phyloP scores from a whole-genome alignment of 2,329 filamentous ascomycete genomes.

The Colletotrichum costaricense region DNA sequence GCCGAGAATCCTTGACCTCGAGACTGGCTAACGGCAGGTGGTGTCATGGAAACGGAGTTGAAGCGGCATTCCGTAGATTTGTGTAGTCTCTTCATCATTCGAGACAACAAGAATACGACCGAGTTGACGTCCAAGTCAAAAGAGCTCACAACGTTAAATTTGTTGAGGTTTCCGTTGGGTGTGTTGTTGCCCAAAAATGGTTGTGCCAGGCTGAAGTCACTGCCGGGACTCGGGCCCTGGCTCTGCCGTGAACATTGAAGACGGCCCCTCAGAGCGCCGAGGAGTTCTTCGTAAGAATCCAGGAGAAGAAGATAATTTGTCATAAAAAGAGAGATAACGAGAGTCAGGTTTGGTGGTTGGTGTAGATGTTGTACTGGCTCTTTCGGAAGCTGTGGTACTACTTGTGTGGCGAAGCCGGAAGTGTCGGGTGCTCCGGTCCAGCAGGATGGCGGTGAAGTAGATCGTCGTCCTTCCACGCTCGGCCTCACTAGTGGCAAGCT shows the following conservation, averaged over 20 bases:
- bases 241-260: conserved; percentile 27
- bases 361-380: not conserved
- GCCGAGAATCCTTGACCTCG: not conserved
- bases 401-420: not conserved
- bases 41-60: not conserved
- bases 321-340: conserved; percentile 24
- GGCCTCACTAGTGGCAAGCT: conserved; percentile 6
- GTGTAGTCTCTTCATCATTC: conserved; percentile 29
- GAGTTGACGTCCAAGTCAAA: conserved; percentile 29
- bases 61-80: conserved; percentile 27
- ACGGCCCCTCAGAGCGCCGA: conserved; percentile 5
- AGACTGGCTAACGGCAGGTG: not conserved
- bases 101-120: conserved; percentile 23
- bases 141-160: conserved; percentile 17
- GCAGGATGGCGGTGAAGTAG: conserved; percentile 3
- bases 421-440: conserved; percentile 19
- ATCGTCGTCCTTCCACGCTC: conserved; percentile 18
- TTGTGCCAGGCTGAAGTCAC: conserved; percentile 19
- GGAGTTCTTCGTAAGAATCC: conserved; percentile 24
- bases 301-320: conserved; percentile 27
- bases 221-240: conserved; percentile 17
- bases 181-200: conserved; percentile 9
- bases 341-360: conserved; percentile 8
- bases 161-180: not conserved
- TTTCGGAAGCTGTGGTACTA: not conserved